Evolutionary conservation across 2,329 filamentous ascomycete genomes (phyloP).

Genomic region (Teratosphaeria gauchensis): DNA sequence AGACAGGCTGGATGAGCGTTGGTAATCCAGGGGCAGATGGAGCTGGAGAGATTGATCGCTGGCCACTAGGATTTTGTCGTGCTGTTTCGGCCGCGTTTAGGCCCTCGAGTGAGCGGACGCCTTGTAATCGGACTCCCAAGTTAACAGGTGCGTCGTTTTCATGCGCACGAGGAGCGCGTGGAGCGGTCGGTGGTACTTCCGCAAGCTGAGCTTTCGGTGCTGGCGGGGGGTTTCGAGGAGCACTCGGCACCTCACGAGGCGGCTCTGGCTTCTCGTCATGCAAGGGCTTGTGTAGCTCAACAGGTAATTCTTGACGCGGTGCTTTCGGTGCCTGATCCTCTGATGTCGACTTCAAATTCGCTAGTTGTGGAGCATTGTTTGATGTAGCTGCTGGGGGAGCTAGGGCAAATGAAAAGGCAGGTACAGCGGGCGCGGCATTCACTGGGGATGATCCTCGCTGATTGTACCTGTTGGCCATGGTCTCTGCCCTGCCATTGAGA

Average conservation of each 20-base stretch:
- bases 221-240: constrained; percentile 32
- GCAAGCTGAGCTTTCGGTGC: constrained; percentile 23
- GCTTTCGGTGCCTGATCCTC: background rate
- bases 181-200: constrained; percentile 21
- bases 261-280: constrained; percentile 4
- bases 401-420: constrained; percentile 38
- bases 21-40: constrained; percentile 11
- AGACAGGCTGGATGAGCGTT: constrained; percentile 14
- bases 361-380: background rate
- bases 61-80: constrained; percentile 1
- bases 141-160: constrained; percentile 14
- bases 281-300: background rate
- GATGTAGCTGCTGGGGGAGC: constrained; percentile 15
- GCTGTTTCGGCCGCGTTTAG: constrained; percentile 2
- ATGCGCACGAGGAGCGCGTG: constrained; percentile 23
- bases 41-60: constrained; percentile 14
- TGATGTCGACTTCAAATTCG: background rate
- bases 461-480: constrained; percentile 37
- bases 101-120: constrained; percentile 21
- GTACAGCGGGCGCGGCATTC: constrained; percentile 44
- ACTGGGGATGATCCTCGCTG: constrained; percentile 42
- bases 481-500: constrained; percentile 36
- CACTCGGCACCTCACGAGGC: constrained; percentile 20
- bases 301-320: background rate
- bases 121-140: constrained; percentile 18